phyloP scores from a whole-genome alignment of 2,329 filamentous ascomycete species.

The Westerdykella aurantiaca region DNA sequence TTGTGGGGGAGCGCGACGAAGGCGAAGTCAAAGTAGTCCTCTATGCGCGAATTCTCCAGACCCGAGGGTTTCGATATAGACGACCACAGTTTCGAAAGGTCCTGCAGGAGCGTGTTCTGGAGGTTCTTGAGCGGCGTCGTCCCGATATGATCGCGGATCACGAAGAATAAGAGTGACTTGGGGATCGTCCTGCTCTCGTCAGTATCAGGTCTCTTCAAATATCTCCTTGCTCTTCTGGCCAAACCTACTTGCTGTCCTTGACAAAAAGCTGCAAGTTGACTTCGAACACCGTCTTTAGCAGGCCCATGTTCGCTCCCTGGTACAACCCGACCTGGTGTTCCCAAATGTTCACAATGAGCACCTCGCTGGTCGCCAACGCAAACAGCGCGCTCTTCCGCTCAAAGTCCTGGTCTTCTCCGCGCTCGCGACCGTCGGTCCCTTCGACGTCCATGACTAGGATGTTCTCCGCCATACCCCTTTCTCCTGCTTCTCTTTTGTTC shows the following conservation, averaged over 20 bases:
- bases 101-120: slow-evolving; percentile 82
- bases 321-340: slow-evolving; percentile 98
- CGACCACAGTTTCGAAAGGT: slow-evolving; percentile 86
- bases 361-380: slow-evolving; percentile 93
- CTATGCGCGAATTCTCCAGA: slow-evolving; percentile 80
- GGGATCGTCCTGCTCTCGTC: slow-evolving; percentile 62
- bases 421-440: slow-evolving; percentile 90
- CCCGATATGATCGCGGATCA: slow-evolving; percentile 94
- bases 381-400: slow-evolving; percentile 97
- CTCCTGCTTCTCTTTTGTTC: slow-evolving; percentile 62
- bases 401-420: slow-evolving; percentile 97
- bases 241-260: slow-evolving; percentile 79
- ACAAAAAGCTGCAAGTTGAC: slow-evolving; percentile 96
- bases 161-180: slow-evolving; percentile 92
- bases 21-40: slow-evolving; percentile 98
- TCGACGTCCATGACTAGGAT: slow-evolving; percentile 99
- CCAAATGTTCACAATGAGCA: slow-evolving; percentile 98
- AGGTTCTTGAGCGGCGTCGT: slow-evolving; percentile 86
- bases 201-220: slow-evolving; percentile 6
- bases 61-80: slow-evolving; percentile 87
- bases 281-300: slow-evolving; percentile 98
- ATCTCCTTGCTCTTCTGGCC: too few relatives aligned
- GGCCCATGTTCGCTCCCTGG: slow-evolving; percentile 96
- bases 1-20: slow-evolving; percentile 96
- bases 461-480: slow-evolving; percentile 79